phyloP scores from a whole-genome alignment of 1,139 yeast genomes.

The Kodamaea fungicola region DNA sequence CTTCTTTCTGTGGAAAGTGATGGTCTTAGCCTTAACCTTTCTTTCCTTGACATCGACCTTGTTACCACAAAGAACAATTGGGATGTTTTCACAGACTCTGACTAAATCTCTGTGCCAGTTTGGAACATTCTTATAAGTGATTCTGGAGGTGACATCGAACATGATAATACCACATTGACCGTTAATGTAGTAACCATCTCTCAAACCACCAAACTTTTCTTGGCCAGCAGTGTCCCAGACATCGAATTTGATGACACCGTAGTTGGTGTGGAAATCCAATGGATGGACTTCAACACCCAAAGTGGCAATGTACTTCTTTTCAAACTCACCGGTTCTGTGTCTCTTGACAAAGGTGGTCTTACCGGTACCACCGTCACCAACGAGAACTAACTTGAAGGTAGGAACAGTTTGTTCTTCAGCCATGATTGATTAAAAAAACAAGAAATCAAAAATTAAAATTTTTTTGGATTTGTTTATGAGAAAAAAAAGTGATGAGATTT shows the following conservation, averaged over 20 bases:
- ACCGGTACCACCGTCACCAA: constrained; percentile 99
- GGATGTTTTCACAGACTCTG: constrained; percentile 99
- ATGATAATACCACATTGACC: constrained; percentile 99
- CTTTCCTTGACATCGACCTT: constrained; percentile 99
- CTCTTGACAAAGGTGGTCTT: constrained; percentile 99
- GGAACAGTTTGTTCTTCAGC: constrained; percentile 90
- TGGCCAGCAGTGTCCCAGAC: constrained; percentile 99
- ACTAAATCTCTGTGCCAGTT: constrained; percentile 99
- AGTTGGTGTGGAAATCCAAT: constrained; percentile 96
- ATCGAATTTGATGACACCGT: constrained; percentile 97
- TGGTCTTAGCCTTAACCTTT: constrained; percentile 99
- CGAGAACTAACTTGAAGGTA: constrained; percentile 95
- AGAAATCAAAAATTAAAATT: constrained; percentile 5
- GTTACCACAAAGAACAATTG: constrained; percentile 98
- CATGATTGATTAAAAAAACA: constrained; percentile 27
- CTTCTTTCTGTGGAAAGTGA: constrained; percentile 99
- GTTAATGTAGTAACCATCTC: constrained; percentile 99
- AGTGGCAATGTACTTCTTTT: constrained; percentile 98
- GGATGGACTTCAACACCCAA: constrained; percentile 99
- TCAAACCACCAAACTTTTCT: constrained; percentile 98
- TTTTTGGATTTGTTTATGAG: constrained; percentile 6
- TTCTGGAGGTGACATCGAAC: constrained; percentile 99
- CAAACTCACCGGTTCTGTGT: constrained; percentile 99
- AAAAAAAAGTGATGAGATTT: constrained; percentile 4
- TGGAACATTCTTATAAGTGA: constrained; percentile 99